Percentiles rank a stretch among this genome's conserved stretches.
These are phyloP conservation scores for Gracilaria vermiculophylla DNA, from an alignment of 23 red algal genomes.

Conservation along the genomic window DNA sequence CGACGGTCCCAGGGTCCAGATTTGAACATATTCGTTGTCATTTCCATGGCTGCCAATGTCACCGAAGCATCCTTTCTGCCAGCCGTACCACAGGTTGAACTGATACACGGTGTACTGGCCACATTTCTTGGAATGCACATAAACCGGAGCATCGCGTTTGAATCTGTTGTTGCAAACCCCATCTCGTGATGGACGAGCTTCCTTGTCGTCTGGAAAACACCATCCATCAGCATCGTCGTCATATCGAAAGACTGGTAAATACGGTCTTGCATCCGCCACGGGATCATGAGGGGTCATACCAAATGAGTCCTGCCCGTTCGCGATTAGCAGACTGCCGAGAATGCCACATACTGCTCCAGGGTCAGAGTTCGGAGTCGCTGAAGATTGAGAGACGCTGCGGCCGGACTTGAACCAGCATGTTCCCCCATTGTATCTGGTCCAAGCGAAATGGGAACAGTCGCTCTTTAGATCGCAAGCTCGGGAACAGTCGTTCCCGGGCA, in stretches of 20 bases:
- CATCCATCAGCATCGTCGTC: constrained; percentile 23
- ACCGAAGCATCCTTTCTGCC: not conserved
- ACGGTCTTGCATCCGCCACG: not conserved
- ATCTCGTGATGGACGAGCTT: not conserved
- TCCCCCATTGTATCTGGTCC: not conserved
- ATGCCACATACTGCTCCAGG: not conserved
- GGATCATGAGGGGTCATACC: not conserved
- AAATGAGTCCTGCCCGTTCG: not conserved
- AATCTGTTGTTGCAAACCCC: not conserved
- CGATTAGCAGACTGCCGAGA: not conserved
- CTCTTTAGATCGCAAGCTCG: constrained; percentile 1
- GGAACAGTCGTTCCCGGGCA: constrained; percentile 23
- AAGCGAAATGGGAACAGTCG: constrained; percentile 24
- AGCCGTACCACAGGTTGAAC: constrained; percentile 30
- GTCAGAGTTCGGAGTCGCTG: not conserved
- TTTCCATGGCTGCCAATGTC: not conserved
- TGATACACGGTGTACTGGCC: constrained; percentile 11
- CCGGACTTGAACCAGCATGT: not conserved
- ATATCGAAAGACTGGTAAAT: constrained; percentile 23
- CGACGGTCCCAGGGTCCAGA: not conserved
- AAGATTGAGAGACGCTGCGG: not conserved
- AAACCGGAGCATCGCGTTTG: not conserved
- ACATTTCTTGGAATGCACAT: not conserved
- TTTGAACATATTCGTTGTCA: constrained; percentile 35
- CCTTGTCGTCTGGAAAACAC: constrained; percentile 35